These are phyloP conservation scores for Gynandropsis gynandra DNA, from an alignment of 345 rosid genomes.

Conservation along the genomic window DNA sequence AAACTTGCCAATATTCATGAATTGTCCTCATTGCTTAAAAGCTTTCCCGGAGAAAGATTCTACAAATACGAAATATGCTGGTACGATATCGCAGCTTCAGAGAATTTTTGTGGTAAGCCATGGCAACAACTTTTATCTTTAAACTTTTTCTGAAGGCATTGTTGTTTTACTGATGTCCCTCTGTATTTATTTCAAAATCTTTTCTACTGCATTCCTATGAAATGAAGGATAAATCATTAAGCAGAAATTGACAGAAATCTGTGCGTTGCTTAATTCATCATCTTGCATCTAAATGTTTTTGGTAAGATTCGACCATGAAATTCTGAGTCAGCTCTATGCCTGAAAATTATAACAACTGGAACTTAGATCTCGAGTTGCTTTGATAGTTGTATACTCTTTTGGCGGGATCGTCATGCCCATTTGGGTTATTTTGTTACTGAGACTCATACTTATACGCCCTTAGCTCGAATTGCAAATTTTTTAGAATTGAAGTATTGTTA, in stretches of 20 bases:
- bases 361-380: neutral
- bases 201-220: neutral
- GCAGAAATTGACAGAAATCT: neutral
- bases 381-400: no score
- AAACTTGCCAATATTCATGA: conserved; percentile 61
- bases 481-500: conserved; percentile 7
- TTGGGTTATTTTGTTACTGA: neutral
- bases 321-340: neutral
- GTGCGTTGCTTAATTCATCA: neutral
- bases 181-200: neutral
- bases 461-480: neutral
- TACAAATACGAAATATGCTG: conserved; percentile 46
- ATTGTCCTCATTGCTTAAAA: conserved; percentile 57
- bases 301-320: neutral
- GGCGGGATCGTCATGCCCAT: neutral
- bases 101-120: conserved; percentile 66
- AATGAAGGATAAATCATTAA: neutral
- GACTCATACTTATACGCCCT: neutral
- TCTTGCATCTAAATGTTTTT: neutral
- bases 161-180: neutral
- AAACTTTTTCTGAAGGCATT: neutral
- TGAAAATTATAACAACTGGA: neutral
- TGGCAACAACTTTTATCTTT: conserved; percentile 1
- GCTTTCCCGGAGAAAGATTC: conserved; percentile 35
- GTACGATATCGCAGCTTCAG: conserved; percentile 67